A percentile compares a stretch with the other conserved stretches of the same genome.
Evolutionary conservation across 2,329 filamentous ascomycete genomes (phyloP).

Genomic region (Talaromyces albobiverticillius): DNA sequence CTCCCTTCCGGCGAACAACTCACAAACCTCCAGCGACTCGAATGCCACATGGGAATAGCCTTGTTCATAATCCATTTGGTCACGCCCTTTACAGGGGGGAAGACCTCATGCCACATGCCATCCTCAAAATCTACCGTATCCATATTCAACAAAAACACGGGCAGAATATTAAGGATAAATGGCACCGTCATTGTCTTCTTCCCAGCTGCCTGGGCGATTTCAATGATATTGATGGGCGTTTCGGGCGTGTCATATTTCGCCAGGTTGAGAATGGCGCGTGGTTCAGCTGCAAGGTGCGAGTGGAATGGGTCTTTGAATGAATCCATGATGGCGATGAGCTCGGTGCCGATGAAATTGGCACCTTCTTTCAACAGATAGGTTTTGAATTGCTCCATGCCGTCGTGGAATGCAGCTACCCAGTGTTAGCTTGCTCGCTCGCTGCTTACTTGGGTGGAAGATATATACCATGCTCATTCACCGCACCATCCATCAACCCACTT

Average conservation of each 20-base stretch:
- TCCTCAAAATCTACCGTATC: slow-evolving; percentile 4
- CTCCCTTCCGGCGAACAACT: slow-evolving; percentile 2
- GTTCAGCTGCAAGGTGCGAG: not conserved
- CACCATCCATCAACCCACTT: not conserved
- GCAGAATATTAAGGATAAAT: slow-evolving; percentile 3
- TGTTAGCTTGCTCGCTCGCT: not conserved
- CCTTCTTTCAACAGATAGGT: not conserved
- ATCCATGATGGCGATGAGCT: not conserved
- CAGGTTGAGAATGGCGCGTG: not conserved
- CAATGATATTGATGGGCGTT: not conserved
- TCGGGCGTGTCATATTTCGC: not conserved
- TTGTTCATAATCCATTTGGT: not conserved
- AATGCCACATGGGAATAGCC: not conserved
- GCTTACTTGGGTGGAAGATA: not conserved
- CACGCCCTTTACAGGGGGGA: not conserved
- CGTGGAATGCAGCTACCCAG: not conserved
- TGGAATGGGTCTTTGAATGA: slow-evolving; percentile 4
- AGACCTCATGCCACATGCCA: slow-evolving; percentile 2
- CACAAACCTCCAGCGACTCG: not conserved
- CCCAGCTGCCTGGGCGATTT: not conserved
- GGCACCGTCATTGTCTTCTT: not conserved
- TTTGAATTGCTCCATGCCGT: not conserved
- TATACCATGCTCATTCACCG: not conserved
- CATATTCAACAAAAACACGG: slow-evolving; percentile 1
- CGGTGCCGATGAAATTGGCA: not conserved